phyloP scores from a whole-genome alignment of 371 early-diverging fungal species.

The Blastocladiella emersonii region DNA sequence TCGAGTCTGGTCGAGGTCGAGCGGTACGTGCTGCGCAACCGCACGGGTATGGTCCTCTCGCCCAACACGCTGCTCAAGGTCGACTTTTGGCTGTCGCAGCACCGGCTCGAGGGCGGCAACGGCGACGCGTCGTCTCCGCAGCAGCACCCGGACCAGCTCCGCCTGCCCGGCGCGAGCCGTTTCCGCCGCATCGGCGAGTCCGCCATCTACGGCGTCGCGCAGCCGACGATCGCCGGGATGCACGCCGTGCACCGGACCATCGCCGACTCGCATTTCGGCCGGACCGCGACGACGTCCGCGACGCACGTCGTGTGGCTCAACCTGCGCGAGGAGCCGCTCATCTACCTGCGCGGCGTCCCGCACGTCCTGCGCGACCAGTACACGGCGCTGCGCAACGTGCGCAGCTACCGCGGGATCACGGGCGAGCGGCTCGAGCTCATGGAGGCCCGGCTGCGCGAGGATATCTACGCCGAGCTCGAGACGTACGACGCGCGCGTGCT shows the following conservation, averaged over 20 bases:
- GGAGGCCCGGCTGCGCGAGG: slow-evolving; percentile 51
- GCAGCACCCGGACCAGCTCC: slow-evolving; percentile 11
- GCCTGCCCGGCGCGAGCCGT: slow-evolving; percentile 27
- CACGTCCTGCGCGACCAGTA: slow-evolving; percentile 56
- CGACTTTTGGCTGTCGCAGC: slow-evolving; percentile 43
- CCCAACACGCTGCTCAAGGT: slow-evolving; percentile 7
- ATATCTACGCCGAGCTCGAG: slow-evolving; percentile 41
- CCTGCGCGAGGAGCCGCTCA: slow-evolving; percentile 58
- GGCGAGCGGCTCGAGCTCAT: slow-evolving; percentile 45
- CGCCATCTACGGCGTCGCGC: slow-evolving; percentile 48
- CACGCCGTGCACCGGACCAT: slow-evolving; percentile 28
- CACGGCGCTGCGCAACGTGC: slow-evolving; percentile 47
- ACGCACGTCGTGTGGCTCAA: slow-evolving; percentile 51
- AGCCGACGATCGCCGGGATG: slow-evolving; percentile 52
- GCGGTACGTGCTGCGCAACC: slow-evolving; percentile 21
- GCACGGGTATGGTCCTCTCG: not conserved
- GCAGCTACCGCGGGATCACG: slow-evolving; percentile 54
- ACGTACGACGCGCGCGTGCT: slow-evolving; percentile 16
- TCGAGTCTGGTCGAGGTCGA: slow-evolving; percentile 44
- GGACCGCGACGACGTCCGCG: not conserved
- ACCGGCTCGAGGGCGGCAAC: slow-evolving; percentile 13
- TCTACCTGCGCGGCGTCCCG: slow-evolving; percentile 57
- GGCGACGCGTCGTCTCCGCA: slow-evolving; percentile 15
- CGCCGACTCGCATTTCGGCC: not conserved
- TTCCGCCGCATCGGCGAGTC: slow-evolving; percentile 25